phyloP scores from a whole-genome alignment of 352 stramenopile species.

The Pythium aquatile region DNA sequence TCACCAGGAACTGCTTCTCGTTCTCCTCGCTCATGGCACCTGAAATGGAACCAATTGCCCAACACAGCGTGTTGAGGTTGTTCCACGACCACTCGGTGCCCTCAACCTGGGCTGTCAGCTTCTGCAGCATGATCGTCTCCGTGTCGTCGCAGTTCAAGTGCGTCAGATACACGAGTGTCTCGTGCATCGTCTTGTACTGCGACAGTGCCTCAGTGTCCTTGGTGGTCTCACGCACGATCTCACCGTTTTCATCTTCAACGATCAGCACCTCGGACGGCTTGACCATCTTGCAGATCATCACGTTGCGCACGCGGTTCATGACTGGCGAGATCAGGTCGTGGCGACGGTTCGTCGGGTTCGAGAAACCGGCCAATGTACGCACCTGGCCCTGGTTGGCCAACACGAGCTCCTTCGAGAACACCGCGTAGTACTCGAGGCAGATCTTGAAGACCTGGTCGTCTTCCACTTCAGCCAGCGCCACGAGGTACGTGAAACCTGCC shows the following conservation, averaged over 20 bases:
- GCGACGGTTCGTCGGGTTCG: slow-evolving; percentile 48
- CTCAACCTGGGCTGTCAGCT: slow-evolving; percentile 92
- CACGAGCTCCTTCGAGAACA: slow-evolving; percentile 96
- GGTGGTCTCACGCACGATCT: slow-evolving; percentile 95
- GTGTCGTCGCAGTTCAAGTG: slow-evolving; percentile 99
- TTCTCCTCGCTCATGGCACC: slow-evolving; percentile 99
- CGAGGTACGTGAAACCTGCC: slow-evolving; percentile 92
- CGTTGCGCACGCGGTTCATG: slow-evolving; percentile 93
- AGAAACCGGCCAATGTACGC: slow-evolving; percentile 57
- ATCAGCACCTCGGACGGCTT: slow-evolving; percentile 99
- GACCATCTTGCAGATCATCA: slow-evolving; percentile 99
- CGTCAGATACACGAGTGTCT: slow-evolving; percentile 99
- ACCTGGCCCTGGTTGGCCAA: slow-evolving; percentile 84
- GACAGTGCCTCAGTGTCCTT: slow-evolving; percentile 99
- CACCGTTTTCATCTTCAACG: slow-evolving; percentile 99
- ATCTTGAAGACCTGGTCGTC: slow-evolving; percentile 98
- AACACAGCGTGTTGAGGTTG: slow-evolving; percentile 99
- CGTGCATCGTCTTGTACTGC: slow-evolving; percentile 99
- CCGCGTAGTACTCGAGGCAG: slow-evolving; percentile 98
- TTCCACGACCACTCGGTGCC: slow-evolving; percentile 93
- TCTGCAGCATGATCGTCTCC: slow-evolving; percentile 99
- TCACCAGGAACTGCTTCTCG: slow-evolving; percentile 99
- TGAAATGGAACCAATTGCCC: slow-evolving; percentile 99
- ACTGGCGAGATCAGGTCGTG: slow-evolving; percentile 80
- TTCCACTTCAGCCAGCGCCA: slow-evolving; percentile 90